Conservation (phyloP, 2,329 filamentous ascomycete genomes). For the Stemphylium vesicarium region DNA sequence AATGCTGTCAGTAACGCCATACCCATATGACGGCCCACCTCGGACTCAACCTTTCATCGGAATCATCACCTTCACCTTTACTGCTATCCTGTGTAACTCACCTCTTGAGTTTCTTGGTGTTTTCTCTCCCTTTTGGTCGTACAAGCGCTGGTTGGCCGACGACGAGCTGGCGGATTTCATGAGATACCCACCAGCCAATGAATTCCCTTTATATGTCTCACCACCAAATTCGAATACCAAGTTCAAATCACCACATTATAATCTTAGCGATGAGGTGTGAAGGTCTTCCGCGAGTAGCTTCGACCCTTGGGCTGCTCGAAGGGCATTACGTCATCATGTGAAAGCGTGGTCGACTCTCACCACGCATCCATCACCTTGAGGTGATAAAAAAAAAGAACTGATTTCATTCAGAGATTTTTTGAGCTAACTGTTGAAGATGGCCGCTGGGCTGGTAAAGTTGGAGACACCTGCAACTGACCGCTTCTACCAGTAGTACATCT, state of each 20-base stretch:
- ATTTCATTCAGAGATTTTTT: neutral
- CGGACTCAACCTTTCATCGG: neutral
- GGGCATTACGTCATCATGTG: conserved; percentile 6
- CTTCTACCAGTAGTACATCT: neutral
- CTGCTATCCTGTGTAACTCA: neutral
- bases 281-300: neutral
- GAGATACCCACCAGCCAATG: conserved; percentile 4
- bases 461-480: neutral
- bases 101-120: neutral
- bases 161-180: conserved; percentile 1
- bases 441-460: neutral
- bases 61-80: neutral
- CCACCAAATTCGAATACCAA: neutral
- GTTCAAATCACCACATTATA: too few species aligned
- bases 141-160: neutral
- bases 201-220: conserved; percentile 22
- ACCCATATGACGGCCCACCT: conserved; percentile 41
- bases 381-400: neutral
- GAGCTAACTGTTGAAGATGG: neutral
- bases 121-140: neutral
- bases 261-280: neutral
- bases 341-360: neutral
- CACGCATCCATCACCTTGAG: neutral
- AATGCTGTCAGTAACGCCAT: conserved; percentile 59
- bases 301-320: neutral